Evolutionary conservation across 1,284 basidiomycete genomes (phyloP).

Genomic region (Rhodotorula sp.): DNA sequence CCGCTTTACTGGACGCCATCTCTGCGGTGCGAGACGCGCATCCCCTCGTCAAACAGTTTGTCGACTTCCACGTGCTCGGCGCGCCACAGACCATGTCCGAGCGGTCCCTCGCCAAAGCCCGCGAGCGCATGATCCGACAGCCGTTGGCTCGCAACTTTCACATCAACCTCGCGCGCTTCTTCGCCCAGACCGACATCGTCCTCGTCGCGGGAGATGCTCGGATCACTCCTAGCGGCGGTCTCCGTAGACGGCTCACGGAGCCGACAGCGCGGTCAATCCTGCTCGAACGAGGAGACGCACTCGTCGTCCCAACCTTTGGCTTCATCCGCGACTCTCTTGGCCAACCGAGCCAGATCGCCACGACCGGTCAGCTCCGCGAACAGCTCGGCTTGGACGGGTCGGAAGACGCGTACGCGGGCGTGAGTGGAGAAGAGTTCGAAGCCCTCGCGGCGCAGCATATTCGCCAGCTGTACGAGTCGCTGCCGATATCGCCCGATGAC

Average conservation of each 20-base stretch:
- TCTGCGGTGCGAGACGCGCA: slow-evolving; percentile 37
- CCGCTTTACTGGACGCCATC: slow-evolving; percentile 30
- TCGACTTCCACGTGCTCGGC: slow-evolving; percentile 45
- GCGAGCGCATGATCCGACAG: slow-evolving; percentile 43
- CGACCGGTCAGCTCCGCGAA: slow-evolving; percentile 22
- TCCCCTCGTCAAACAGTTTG: slow-evolving; percentile 37
- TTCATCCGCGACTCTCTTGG: slow-evolving; percentile 35
- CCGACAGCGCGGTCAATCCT: slow-evolving; percentile 37
- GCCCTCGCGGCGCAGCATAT: slow-evolving; percentile 38
- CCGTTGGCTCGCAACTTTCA: slow-evolving; percentile 45
- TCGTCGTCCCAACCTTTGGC: slow-evolving; percentile 45
- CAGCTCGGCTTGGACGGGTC: slow-evolving; percentile 17
- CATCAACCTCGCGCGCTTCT: slow-evolving; percentile 47
- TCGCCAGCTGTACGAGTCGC: slow-evolving; percentile 26
- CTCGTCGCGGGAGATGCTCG: slow-evolving; percentile 45
- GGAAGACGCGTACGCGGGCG: slow-evolving; percentile 25
- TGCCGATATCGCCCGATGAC: slow-evolving; percentile 34
- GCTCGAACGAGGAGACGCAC: slow-evolving; percentile 42
- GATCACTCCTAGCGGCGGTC: slow-evolving; percentile 38
- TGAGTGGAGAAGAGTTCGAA: slow-evolving; percentile 34
- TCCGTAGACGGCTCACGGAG: slow-evolving; percentile 31
- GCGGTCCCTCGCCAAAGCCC: slow-evolving; percentile 37
- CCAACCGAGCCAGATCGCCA: slow-evolving; percentile 16
- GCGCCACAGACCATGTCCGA: slow-evolving; percentile 28
- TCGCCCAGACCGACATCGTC: slow-evolving; percentile 45